Evolutionary conservation across 2,329 filamentous ascomycete species (phyloP).

Genomic region (Dissoconium aciculare): DNA sequence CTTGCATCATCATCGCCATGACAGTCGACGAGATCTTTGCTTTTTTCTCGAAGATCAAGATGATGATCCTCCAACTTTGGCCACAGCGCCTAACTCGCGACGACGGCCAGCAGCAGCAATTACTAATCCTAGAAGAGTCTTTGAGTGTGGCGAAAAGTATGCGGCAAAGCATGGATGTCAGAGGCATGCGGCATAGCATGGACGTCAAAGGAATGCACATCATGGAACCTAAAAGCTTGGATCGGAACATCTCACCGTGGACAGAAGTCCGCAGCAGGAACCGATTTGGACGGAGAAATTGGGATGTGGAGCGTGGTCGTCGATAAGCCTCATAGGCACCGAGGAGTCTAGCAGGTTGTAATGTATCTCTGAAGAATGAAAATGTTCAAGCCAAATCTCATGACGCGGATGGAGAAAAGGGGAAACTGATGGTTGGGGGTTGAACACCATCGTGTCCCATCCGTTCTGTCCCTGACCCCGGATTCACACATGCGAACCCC

Average conservation of each 20-base stretch:
- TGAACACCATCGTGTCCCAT: too few species aligned
- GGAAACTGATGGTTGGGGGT: too few species aligned
- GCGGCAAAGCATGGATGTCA: constrained; percentile 6
- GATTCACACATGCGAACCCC: too few species aligned
- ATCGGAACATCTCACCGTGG: constrained; percentile 4
- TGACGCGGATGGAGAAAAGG: too few species aligned
- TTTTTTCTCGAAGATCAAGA: not conserved
- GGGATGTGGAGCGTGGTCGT: constrained; percentile 3
- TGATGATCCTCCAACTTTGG: not conserved
- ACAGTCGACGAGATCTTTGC: constrained; percentile 9
- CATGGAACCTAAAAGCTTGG: constrained; percentile 5
- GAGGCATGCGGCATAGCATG: constrained; percentile 10
- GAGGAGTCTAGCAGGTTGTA: too few species aligned
- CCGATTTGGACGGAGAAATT: not conserved
- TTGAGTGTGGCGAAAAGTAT: constrained; percentile 7
- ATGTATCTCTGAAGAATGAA: too few species aligned
- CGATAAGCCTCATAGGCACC: not conserved
- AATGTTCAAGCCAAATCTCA: too few species aligned
- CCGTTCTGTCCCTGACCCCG: too few species aligned
- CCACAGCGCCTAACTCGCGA: not conserved
- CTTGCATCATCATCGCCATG: constrained; percentile 13
- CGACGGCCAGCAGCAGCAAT: not conserved
- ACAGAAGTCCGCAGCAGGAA: not conserved
- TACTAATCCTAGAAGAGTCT: constrained; percentile 3
- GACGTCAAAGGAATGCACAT: constrained; percentile 8